Base-by-base conservation (phyloP, 2,329 filamentous ascomycete genomes). In the Penicillium sp. region DNA sequence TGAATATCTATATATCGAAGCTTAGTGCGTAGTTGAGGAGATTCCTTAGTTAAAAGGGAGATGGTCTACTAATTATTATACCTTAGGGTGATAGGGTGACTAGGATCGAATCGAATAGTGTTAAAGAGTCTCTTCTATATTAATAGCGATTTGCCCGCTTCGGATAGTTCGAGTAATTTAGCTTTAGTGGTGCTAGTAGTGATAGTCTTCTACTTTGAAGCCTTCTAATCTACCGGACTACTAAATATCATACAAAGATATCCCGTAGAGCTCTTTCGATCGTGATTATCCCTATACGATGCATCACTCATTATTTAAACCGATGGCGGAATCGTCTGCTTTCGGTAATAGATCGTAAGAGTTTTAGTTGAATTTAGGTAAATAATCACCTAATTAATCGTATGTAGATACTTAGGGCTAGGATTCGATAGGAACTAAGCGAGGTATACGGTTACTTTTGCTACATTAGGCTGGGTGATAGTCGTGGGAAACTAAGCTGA, bases 11-110 rank as follows among this genome's bases (percentile, higher is more conserved):
- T n/a, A n/a, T n/a, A n/a, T n/a, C n/a, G n/a, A n/a, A n/a, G n/a
- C n/a, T n/a, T n/a, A n/a, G n/a, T n/a, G n/a, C n/a, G n/a, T n/a
- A n/a, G n/a, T n/a, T n/a, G n/a, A n/a, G n/a, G n/a, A n/a, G n/a
- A n/a, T n/a, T n/a, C n/a, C n/a, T n/a, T n/a, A n/a, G n/a, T n/a
- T n/a, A n/a, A n/a, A n/a, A n/a, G n/a, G n/a, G n/a, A n/a, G n/a
- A n/a, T n/a, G n/a, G n/a, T n/a, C n/a, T n/a, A n/a, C 30, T 53
- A n/a, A 26, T 68, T 68, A 44, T 68, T 57, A 35, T 56, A 66
- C 2, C 7, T 9, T 0, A 60, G n/a, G 1, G 24, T 2, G 17
- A 55, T 2, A 12, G 30, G 24, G 30, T 60, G 42, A 33, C 42
- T 13, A 35, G 33, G 42, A 9, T 40, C 7, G 19, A 60, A 54